Conservation (phyloP, 176 grass and related monocot genomes). For the Alopecurus myosuroides region DNA sequence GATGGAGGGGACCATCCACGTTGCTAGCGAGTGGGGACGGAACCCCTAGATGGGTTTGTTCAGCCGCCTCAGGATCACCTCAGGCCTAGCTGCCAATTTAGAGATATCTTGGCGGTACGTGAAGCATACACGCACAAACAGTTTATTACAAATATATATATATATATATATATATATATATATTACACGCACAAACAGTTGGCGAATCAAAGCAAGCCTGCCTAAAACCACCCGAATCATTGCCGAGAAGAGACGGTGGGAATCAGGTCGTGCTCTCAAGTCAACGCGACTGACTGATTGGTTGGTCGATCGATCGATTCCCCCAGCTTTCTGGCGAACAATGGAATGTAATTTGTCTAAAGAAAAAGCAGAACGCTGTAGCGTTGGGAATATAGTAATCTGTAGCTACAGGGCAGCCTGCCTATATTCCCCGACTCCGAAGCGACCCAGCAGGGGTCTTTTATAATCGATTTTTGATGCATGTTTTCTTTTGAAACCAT, state of each 20-base stretch:
- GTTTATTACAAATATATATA: too few species aligned
- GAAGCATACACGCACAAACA: too few species aligned
- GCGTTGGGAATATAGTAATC: background rate
- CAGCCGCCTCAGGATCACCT: too few species aligned
- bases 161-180: too few species aligned
- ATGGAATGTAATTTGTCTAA: background rate
- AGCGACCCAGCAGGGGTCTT: background rate
- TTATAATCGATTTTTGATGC: too few species aligned
- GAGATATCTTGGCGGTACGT: too few species aligned
- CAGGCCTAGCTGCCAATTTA: too few species aligned
- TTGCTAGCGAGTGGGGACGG: too few species aligned
- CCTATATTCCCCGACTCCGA: background rate
- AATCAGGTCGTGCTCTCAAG: constrained; percentile 19
- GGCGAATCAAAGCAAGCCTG: background rate
- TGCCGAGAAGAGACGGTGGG: background rate
- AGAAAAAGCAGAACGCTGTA: background rate
- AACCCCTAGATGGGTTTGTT: too few species aligned
- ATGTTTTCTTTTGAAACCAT: background rate
- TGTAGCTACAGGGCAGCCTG: background rate
- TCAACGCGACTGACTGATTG: background rate
- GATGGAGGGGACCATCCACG: too few species aligned
- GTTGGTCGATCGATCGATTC: background rate
- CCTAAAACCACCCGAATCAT: background rate
- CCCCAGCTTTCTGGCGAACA: background rate
- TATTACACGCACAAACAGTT: constrained; percentile 1